phyloP scores from a whole-genome alignment of 2,329 filamentous ascomycete species.

The Exophiala viscosa region DNA sequence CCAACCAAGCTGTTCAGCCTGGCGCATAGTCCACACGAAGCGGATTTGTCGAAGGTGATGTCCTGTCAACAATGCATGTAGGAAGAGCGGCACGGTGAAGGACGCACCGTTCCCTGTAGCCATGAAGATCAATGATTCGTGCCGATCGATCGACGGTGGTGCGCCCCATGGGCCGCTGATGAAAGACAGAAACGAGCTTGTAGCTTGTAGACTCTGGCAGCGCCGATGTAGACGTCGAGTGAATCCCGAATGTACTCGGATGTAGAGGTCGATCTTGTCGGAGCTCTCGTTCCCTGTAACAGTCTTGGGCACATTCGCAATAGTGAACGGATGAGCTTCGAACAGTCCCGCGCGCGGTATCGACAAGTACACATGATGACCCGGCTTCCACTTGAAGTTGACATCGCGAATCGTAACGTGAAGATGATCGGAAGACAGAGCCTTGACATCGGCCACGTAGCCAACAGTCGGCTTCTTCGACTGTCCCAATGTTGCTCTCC shows the following conservation, averaged over 20 bases:
- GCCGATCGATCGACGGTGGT: constrained; percentile 19
- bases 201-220: constrained; percentile 3
- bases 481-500: neutral
- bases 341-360: constrained; percentile 14
- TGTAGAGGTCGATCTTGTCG: constrained; percentile 17
- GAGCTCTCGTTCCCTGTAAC: constrained; percentile 4
- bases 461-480: constrained; percentile 2
- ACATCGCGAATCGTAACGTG: constrained; percentile 15
- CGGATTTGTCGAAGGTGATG: constrained; percentile 15
- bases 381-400: constrained; percentile 55
- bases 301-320: constrained; percentile 39
- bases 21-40: constrained; percentile 23
- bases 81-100: constrained; percentile 49
- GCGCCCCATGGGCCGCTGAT: constrained; percentile 22
- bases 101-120: constrained; percentile 49
- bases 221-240: constrained; percentile 19
- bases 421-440: constrained; percentile 10
- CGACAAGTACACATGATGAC: constrained; percentile 57
- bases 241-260: constrained; percentile 23
- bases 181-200: constrained; percentile 11
- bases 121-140: constrained; percentile 22
- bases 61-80: constrained; percentile 9
- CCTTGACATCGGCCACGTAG: constrained; percentile 13
- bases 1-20: constrained; percentile 19
- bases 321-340: constrained; percentile 63